Conservation (phyloP, 2,329 filamentous ascomycete genomes). For the Domatiomyces globalis region DNA sequence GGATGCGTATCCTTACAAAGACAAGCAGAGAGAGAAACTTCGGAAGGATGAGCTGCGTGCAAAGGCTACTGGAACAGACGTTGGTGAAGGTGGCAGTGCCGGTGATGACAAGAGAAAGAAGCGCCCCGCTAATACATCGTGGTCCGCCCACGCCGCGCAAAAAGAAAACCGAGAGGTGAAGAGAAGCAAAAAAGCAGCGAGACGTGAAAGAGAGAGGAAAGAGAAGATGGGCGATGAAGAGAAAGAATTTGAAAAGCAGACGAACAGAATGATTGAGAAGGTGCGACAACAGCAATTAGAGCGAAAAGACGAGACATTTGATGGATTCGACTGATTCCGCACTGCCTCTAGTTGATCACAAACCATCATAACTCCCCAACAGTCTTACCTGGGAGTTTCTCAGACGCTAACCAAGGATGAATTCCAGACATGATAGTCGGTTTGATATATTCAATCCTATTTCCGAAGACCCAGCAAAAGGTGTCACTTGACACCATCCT, state of each 20-base stretch:
- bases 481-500: slow-evolving; percentile 37
- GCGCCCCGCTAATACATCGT: slow-evolving; percentile 49
- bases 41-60: slow-evolving; percentile 44
- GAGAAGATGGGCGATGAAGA: slow-evolving; percentile 58
- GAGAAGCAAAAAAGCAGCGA: slow-evolving; percentile 50
- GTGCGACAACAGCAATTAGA: slow-evolving; percentile 45
- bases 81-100: slow-evolving; percentile 6
- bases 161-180: slow-evolving; percentile 49
- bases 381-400: no score
- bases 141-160: slow-evolving; percentile 56
- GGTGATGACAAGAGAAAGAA: slow-evolving; percentile 26
- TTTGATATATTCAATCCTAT: no score
- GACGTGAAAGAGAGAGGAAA: slow-evolving; percentile 48
- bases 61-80: slow-evolving; percentile 22
- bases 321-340: slow-evolving; percentile 21
- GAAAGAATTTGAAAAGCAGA: slow-evolving; percentile 46
- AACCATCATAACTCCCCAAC: no score
- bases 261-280: slow-evolving; percentile 49
- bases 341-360: no score
- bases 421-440: no score
- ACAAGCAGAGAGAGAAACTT: slow-evolving; percentile 55
- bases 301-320: slow-evolving; percentile 26
- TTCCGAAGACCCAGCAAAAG: no score
- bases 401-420: no score
- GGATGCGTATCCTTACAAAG: slow-evolving; percentile 55